Evolutionary conservation across 1,139 yeast genomes (phyloP), one percentile per base, ranked within the genome.

Genomic region (Scheffersomyces titani): DNA sequence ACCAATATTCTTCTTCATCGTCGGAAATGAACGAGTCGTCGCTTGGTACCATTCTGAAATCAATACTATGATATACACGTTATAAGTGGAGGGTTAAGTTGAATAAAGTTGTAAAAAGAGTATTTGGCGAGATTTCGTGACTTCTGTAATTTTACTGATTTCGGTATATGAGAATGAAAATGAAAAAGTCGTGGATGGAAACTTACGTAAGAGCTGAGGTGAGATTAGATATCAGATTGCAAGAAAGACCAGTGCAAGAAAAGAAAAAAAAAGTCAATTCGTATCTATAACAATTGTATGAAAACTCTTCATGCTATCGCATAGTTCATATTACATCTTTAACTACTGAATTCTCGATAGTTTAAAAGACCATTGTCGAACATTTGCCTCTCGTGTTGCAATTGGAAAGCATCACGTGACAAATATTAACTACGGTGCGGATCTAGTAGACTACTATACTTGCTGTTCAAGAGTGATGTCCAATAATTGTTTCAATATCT

Each of bases 1-100:
- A 82, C 85, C 90, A 89, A 64, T 82, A 81, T 64, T 90, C 96
- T 65, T 89, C 96, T 66, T 89, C 96, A 59, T 89, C 94, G 63
- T 89, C 94, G 55, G 92, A 86, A 60, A 88, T 83, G 66, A 88
- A 88, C 56, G 79, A 72, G 62, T 80, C 83, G 71, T 80, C 83
- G 54, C 63, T 63, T 55, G 67, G 68, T 50, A 68, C 61, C 74
- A 71, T 70, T 36, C 45, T 61, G 40, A 45, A 46, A 11, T 30
- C 13, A 16, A 30, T 30, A 16, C 13, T 30, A 9, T 30, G 40
- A 11, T 30, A 30, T 30, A 30, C 6, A 30, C 40, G 40, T 30
- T 4, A 30, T 6, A 30, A 30, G 40, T 30, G 13, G 40, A 30
- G 40, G 13, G 40, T 30, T 30, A 30, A 11, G 6, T 30, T 30